Evolutionary conservation across 1,284 basidiomycete genomes (phyloP), one percentile per base, ranked within the genome.

Genomic region (Neolentinus lepideus): DNA sequence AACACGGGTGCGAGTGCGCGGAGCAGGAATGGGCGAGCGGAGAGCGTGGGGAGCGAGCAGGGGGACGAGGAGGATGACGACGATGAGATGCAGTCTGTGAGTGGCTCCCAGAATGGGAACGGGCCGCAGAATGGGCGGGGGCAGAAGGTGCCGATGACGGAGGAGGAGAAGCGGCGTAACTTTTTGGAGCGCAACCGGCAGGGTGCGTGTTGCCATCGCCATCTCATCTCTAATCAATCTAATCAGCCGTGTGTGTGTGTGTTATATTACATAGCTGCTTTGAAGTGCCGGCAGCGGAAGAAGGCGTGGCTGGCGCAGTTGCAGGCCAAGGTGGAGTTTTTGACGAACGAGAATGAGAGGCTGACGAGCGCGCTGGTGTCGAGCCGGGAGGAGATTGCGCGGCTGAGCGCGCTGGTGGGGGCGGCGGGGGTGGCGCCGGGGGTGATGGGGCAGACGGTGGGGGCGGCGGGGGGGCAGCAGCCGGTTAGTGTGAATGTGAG

Each of bases 251-350:
- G 2, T 25, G n/a, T n/a, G n/a, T n/a, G n/a, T n/a, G n/a, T n/a
- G n/a, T n/a, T n/a, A n/a, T n/a, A n/a, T n/a, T 19, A 6, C 11
- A 14, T 66, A 96, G 96, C 96, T 57, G 96, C 96, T 2, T 84
- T 98, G 66, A 99, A 99, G 74, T 99, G 97, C 71, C 91, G 96
- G 38, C 96, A 99, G 69, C 87, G 96, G 56, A 99, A 99, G 72
- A 99, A 99, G 73, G 94, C 94, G 4, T 99, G 97, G 96, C 81
- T 98, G 25, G 80, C 86, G 24, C 89, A 93, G 61, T 77, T 99
- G 19, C 96, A 99, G 71, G 85, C 88, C 54, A 96, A 96, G 67
- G 92, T 95, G 67, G 95, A 98, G 69, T 92, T 81, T 61, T 80
- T 98, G 27, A 78, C 82, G 27, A 85, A 88, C 61, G 96, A 98